phyloP scores from a whole-genome alignment of 768 basidiomycete species.

The Termitomyces sp. region DNA sequence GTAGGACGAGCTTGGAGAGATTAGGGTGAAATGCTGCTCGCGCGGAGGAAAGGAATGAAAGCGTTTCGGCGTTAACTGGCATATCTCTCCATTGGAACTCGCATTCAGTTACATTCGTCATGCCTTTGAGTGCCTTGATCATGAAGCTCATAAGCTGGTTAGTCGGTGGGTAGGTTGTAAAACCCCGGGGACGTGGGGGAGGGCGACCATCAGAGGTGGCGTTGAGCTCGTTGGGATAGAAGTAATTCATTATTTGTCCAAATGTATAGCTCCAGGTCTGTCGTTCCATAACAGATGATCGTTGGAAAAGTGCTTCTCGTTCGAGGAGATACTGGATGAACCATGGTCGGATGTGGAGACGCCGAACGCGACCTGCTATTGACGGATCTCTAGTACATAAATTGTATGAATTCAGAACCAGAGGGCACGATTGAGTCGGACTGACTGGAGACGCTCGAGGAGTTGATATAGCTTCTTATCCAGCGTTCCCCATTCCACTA shows the following conservation, averaged over 20 bases:
- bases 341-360: conserved; percentile 33
- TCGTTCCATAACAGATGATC: not conserved
- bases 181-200: not conserved
- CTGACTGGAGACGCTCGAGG: conserved; percentile 27
- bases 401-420: not conserved
- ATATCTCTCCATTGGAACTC: conserved; percentile 36
- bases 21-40: conserved; percentile 23
- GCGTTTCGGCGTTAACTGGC: conserved; percentile 23
- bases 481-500: conserved; percentile 27
- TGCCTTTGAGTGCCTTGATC: conserved; percentile 26
- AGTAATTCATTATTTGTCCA: not conserved
- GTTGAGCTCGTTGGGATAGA: not conserved
- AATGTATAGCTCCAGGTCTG: not conserved
- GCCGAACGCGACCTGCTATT: conserved; percentile 27
- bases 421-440: not conserved
- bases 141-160: conserved; percentile 24
- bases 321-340: conserved; percentile 31
- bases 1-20: conserved; percentile 28
- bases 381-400: conserved; percentile 22
- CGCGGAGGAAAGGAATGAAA: conserved; percentile 23
- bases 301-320: conserved; percentile 13
- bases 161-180: conserved; percentile 9
- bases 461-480: conserved; percentile 21
- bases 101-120: conserved; percentile 28
- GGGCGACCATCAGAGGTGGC: not conserved